Evolutionary conservation across 139 green algal genomes (phyloP), one percentile per base, ranked within the genome.

Genomic region (Trebouxia sp.): DNA sequence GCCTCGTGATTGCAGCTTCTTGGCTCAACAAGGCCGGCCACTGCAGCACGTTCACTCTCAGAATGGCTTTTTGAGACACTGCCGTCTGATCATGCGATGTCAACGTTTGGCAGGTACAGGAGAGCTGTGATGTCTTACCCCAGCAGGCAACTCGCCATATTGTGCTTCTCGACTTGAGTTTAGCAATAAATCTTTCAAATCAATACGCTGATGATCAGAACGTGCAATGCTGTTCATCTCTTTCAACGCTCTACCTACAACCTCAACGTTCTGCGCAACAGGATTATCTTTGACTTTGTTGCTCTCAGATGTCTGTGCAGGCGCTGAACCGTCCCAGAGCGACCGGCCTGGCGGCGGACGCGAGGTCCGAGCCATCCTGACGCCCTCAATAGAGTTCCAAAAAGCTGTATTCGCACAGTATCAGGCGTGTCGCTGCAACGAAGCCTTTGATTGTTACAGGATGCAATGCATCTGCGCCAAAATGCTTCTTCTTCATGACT

Each of bases 11-110:
- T 0, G 91, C 85, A 0, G 91, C 91, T 11, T 93, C 76, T 26
- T 90, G 82, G 4, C 87, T 84, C 30, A 96, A 83, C 43, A 94
- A 78, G 5, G 89, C 81, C 2, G 93, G 93, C 93, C 93, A 97
- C 93, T 97, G 90, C 86, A 89, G 53, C 15, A 65, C 28, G 65
- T 17, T 8, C 6, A 9, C 7, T n/a, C 26, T 79, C 47, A 11
- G 14, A 22, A 47, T n/a, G n/a, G n/a, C n/a, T n/a, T n/a, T n/a
- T n/a, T n/a, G n/a, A n/a, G n/a, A n/a, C n/a, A 42, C 2, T 22
- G 28, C 20, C 12, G 65, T 1, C 22, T 20, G 1, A 45, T 1
- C 30, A 7, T 3, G 7, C 30, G 28, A 42, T 6, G 3, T 50
- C 30, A 51, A 28, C 37, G 3, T 75, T 28, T 75, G 39, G 10